Percentiles rank a stretch among this genome's conserved stretches.
Conservation (phyloP, 257 asterid species). For the Ilex aquifolium region DNA sequence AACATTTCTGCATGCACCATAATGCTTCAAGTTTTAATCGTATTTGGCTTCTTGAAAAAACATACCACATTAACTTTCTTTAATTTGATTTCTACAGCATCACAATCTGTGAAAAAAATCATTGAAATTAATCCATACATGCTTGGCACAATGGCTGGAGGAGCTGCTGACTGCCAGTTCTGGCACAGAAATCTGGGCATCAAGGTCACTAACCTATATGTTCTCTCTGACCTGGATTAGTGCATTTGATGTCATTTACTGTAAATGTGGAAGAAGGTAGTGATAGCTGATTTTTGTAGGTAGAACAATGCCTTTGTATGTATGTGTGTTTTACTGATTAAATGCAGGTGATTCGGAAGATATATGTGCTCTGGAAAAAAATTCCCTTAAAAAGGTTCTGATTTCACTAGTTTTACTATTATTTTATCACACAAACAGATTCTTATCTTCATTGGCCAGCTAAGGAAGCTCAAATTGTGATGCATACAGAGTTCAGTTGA, state of each 20-base stretch:
- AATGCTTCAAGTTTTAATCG: neutral
- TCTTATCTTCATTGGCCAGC: too few relatives aligned
- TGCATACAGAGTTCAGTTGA: too few relatives aligned
- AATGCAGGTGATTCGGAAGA: too few relatives aligned
- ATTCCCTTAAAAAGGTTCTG: too few relatives aligned
- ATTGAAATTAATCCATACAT: slow-evolving; percentile 86
- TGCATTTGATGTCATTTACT: neutral
- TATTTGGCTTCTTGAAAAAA: neutral
- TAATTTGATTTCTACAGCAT: slow-evolving; percentile 35
- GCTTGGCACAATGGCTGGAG: slow-evolving; percentile 99
- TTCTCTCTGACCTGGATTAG: neutral
- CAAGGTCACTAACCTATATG: slow-evolving; percentile 36
- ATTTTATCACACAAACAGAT: too few relatives aligned
- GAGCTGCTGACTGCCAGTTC: slow-evolving; percentile 95
- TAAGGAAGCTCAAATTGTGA: too few relatives aligned
- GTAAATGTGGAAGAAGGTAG: neutral
- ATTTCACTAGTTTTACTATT: too few relatives aligned
- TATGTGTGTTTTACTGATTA: too few relatives aligned
- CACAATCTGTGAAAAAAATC: slow-evolving; percentile 84
- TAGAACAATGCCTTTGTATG: too few relatives aligned
- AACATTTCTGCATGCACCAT: neutral
- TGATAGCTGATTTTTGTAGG: too few relatives aligned
- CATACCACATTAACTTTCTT: neutral
- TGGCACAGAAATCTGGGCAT: slow-evolving; percentile 86
- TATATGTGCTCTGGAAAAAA: too few relatives aligned